Evolutionary conservation across 2,329 filamentous ascomycete genomes (phyloP), one percentile per base, ranked within the genome.

Genomic region (Claviceps arundinis): DNA sequence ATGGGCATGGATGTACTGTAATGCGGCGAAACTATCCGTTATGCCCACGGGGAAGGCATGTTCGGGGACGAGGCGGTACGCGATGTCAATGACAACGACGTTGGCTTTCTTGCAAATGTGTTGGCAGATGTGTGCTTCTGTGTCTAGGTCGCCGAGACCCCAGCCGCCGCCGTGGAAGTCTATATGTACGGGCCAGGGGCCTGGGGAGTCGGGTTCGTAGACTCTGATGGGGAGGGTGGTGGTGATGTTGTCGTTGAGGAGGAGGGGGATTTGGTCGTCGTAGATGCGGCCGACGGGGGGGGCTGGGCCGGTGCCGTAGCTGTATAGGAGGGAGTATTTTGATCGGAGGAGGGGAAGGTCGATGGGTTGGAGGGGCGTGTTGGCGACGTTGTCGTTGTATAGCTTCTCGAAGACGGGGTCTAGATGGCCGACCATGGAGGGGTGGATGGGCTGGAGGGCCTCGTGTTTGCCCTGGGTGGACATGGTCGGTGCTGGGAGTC

Each of bases 31-130:
- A 48, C 69, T 70, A 61, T 78, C 75, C n/a, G 72, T 67, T 17
- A 73, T 66, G 34, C 65, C 66, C 14, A 68, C 67, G n/a, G 75
- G 75, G 53, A 74, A 76, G 5, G 70, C 62, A 55, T 69, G 59
- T 59, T 77, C 74, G 8, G 75, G 75, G 0, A 75, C 71, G 1
- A 77, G 68, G 4, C 75, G 69, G 57, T 78, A 79, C n/a, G 61
- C 73, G 11, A 77, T 70, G 56, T 76, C 72, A 51, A 79, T 65
- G 30, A 77, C 72, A 14, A 65, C 67, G 30, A 73, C 73, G 26
- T 65, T 63, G 22, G 69, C 69, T 46, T 68, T 63, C 30, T 65
- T 62, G 60, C 69, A 73, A 24, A 76, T 64, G 56, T 75, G 72
- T 50, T 66, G 65, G 65, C 72, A 75, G 52, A 76, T 70, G 56